Base-by-base conservation (phyloP, 1,139 yeast genomes). In the Pichia terricola region DNA sequence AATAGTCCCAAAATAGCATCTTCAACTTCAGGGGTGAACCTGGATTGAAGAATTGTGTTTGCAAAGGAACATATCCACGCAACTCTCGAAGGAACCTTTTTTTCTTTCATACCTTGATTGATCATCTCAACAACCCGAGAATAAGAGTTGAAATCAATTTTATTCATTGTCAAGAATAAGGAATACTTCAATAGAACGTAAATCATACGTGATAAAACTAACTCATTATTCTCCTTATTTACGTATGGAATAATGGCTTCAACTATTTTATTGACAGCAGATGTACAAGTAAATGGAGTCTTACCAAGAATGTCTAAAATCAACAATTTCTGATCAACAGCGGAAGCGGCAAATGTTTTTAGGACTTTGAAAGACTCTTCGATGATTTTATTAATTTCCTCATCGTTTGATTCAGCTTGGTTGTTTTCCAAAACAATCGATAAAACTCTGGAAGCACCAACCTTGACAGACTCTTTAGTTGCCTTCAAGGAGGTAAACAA, bases 211-310 rank as follows among this genome's bases (percentile, higher is more conserved):
- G 65, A 51, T 41, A 87, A 67, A 0, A 86, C 77, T 1, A 54
- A 37, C 58, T 91, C 97, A 53, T 87, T 86, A 43, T 78, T 75
- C 56, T 89, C 97, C 55, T 86, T 88, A 1, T 73, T 53, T 7
- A 82, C 68, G 22, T 78, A 63, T 1, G 82, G 71, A 3, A 70
- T 51, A 34, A 87, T 57, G 0, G 65, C 68, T 2, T 64, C 56
- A 2, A 76, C 62, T 10, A 81, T 62, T 31, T 64, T 64, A 5
- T 53, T 48, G 1, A 72, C 62, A 11, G 64, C 59, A 3, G 52
- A 40, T 8, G 52, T 54, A 33, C 55, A 56, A 2, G 55, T 40
- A 9, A 48, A 40, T n/a, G 69, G 67, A 9, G 61, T 54, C 1
- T 54, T 45, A 0, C 57, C 49, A 16, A 82, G 53, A 26, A 73